Evolutionary conservation across 1,284 basidiomycete genomes (phyloP).

Genomic region (Ceratobasidium sp.): DNA sequence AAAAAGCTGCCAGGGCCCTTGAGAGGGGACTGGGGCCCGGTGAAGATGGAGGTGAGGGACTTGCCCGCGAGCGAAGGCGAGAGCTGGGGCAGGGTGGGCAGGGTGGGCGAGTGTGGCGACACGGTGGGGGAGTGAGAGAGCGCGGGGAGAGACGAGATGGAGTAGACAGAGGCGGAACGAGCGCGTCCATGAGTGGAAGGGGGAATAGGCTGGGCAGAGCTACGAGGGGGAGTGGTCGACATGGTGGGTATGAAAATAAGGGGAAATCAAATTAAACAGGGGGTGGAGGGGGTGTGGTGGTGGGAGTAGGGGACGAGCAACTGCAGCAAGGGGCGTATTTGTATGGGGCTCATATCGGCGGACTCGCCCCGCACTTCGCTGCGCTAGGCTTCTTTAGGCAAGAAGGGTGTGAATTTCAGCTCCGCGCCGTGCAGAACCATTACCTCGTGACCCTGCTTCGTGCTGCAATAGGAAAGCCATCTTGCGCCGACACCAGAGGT

Average conservation of each 20-base stretch:
- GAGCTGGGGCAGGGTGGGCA: conserved; percentile 34
- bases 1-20: conserved; percentile 12
- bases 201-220: conserved; percentile 29
- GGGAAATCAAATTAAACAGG: not conserved
- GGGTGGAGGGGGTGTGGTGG: not conserved
- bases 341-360: conserved; percentile 15
- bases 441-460: conserved; percentile 4
- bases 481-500: conserved; percentile 10
- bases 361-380: conserved; percentile 22
- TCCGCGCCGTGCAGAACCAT: conserved; percentile 14
- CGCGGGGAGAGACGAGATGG: conserved; percentile 30
- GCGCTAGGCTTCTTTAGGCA: conserved; percentile 11
- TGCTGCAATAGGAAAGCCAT: conserved; percentile 7
- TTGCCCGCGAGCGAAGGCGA: conserved; percentile 35
- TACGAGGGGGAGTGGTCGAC: conserved; percentile 24
- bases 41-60: conserved; percentile 39
- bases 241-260: conserved; percentile 9
- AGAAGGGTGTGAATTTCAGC: conserved; percentile 23
- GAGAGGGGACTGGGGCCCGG: conserved; percentile 38
- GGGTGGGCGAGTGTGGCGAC: conserved; percentile 22
- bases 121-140: conserved; percentile 28
- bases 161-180: conserved; percentile 35
- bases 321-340: conserved; percentile 15
- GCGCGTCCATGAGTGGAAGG: conserved; percentile 1
- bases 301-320: not conserved